Conservation (phyloP, 176 grass and related monocot species). For the Coix lacrymajobi region DNA sequence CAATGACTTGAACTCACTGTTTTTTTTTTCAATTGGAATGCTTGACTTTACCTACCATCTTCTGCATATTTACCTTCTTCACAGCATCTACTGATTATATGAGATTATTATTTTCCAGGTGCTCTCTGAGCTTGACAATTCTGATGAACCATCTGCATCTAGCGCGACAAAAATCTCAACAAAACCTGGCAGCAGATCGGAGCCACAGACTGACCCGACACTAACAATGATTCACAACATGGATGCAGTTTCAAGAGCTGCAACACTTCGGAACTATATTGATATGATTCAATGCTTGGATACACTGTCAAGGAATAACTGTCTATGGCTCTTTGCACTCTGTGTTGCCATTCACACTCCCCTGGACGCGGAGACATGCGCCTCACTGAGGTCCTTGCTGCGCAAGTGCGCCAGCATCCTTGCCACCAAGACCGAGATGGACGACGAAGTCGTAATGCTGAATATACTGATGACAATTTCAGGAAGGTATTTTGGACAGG, state of each 20-base stretch:
- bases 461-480: slow-evolving; percentile 67
- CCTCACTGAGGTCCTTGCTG: slow-evolving; percentile 62
- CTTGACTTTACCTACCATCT: not conserved
- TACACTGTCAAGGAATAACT: slow-evolving; percentile 59
- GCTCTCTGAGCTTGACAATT: slow-evolving; percentile 39
- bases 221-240: slow-evolving; percentile 44
- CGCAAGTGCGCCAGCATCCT: slow-evolving; percentile 61
- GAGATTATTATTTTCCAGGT: slow-evolving; percentile 27
- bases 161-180: not conserved
- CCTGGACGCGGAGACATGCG: slow-evolving; percentile 51
- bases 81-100: not conserved
- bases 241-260: slow-evolving; percentile 61
- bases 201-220: slow-evolving; percentile 45
- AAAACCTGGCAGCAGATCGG: slow-evolving; percentile 23
- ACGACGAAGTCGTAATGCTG: slow-evolving; percentile 70
- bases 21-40: not conserved
- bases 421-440: slow-evolving; percentile 38
- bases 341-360: slow-evolving; percentile 55
- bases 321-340: slow-evolving; percentile 80
- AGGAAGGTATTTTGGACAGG: slow-evolving; percentile 79
- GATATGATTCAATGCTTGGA: slow-evolving; percentile 53
- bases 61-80: not conserved
- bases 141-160: slow-evolving; percentile 11
- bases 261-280: slow-evolving; percentile 57
- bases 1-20: not conserved